Evolutionary conservation across 139 green algal species (phyloP).

Genomic region (Trebouxia sp.): DNA sequence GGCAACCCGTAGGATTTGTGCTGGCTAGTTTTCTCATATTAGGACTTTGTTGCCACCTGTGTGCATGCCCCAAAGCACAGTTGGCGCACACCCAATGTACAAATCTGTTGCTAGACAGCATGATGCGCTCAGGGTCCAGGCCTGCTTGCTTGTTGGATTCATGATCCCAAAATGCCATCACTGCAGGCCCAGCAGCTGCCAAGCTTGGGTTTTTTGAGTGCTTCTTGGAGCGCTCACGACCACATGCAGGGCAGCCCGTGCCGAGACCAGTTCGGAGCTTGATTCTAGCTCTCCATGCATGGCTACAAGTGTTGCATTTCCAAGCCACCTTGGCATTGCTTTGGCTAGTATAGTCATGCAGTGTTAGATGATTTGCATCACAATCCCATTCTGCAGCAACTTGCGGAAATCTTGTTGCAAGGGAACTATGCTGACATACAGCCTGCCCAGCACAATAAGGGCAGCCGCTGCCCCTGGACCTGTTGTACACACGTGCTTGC

Average conservation of each 20-base stretch:
- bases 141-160: not conserved
- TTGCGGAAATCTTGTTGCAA: not conserved
- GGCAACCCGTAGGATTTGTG: not conserved
- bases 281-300: no score
- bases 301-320: no score
- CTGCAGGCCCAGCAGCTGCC: no score
- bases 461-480: not conserved
- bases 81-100: not conserved
- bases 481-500: not conserved
- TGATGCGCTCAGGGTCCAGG: not conserved
- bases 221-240: no score
- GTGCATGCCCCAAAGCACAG: not conserved
- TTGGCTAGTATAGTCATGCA: not conserved
- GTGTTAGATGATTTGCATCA: not conserved
- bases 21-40: no score
- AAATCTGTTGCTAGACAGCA: not conserved
- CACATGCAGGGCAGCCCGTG: no score
- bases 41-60: not conserved
- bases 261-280: no score
- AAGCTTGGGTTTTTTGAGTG: no score
- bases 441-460: not conserved
- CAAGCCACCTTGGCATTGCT: no score
- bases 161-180: not conserved
- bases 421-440: not conserved
- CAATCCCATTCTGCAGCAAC: not conserved